A percentile compares a stretch with the other conserved stretches of the same genome.
Conservation (phyloP, 2,329 filamentous ascomycete species). For the Fusarium tuaranense region DNA sequence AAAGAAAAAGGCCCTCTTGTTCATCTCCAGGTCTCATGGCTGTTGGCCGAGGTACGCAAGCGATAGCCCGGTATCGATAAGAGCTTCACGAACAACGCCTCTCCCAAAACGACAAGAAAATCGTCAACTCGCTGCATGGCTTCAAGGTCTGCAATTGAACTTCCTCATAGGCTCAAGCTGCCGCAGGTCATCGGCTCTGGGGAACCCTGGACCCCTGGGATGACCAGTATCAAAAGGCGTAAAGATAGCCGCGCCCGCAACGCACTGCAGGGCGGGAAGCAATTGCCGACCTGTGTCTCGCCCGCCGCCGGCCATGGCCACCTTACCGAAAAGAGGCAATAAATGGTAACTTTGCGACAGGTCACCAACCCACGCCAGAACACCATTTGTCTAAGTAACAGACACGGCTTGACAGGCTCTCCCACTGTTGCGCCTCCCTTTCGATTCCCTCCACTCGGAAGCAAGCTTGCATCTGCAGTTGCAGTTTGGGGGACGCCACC, state of each 20-base stretch:
- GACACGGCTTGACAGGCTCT: neutral
- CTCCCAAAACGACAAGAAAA: constrained; percentile 9
- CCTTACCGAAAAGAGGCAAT: constrained; percentile 36
- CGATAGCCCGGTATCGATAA: neutral
- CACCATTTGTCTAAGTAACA: neutral
- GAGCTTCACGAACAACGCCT: neutral
- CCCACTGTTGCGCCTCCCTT: neutral
- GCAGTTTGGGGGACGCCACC: constrained; percentile 5
- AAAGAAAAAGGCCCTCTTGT: neutral
- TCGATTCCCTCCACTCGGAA: constrained; percentile 1
- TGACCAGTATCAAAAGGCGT: neutral
- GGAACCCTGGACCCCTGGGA: neutral
- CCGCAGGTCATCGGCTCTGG: neutral
- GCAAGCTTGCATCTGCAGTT: neutral
- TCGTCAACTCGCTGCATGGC: neutral
- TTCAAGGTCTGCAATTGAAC: neutral
- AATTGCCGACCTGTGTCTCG: constrained; percentile 10
- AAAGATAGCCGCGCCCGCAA: neutral
- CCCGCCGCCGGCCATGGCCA: constrained; percentile 8
- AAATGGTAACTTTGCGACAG: neutral
- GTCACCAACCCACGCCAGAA: neutral
- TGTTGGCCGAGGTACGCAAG: neutral
- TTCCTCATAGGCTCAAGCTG: neutral
- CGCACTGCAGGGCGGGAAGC: neutral
- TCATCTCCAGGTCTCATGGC: neutral